Percentiles rank a stretch among this genome's conserved stretches.
Conservation (phyloP, 2,329 filamentous ascomycete species). For the Emergomyces pasteurianus region DNA sequence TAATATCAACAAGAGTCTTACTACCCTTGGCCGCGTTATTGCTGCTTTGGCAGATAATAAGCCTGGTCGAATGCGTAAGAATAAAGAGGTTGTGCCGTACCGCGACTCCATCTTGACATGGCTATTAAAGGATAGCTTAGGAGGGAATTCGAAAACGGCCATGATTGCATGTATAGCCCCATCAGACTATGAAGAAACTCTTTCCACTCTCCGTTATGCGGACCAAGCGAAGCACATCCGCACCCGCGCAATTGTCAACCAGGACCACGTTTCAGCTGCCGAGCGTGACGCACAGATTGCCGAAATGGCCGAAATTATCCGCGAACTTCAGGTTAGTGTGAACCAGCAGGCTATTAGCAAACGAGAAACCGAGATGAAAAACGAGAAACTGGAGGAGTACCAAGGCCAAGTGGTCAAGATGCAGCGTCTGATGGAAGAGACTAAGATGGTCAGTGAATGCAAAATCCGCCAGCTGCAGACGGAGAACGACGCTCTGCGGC, state of each 20-base stretch:
- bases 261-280: constrained; percentile 83
- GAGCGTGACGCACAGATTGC: constrained; percentile 89
- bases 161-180: constrained; percentile 98
- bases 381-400: constrained; percentile 85
- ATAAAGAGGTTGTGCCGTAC: constrained; percentile 72
- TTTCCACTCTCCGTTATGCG: constrained; percentile 90
- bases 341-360: constrained; percentile 57
- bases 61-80: constrained; percentile 47
- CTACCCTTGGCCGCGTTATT: constrained; percentile 89
- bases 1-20: constrained; percentile 98
- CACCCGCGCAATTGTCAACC: constrained; percentile 87
- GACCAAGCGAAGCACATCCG: constrained; percentile 97
- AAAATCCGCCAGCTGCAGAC: constrained; percentile 85
- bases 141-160: constrained; percentile 94
- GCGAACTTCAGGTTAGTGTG: constrained; percentile 64
- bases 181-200: constrained; percentile 90
- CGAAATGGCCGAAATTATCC: constrained; percentile 93
- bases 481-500: constrained; percentile 76
- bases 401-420: constrained; percentile 79
- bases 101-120: constrained; percentile 74
- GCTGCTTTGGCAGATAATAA: constrained; percentile 73
- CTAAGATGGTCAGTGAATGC: constrained; percentile 75
- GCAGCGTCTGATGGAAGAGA: constrained; percentile 95
- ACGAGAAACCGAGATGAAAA: constrained; percentile 58
- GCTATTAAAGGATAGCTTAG: constrained; percentile 90